Percentiles rank a stretch among this genome's conserved stretches.
Evolutionary conservation across 2,329 filamentous ascomycete species (phyloP).

Genomic region (Penicillium sp.): DNA sequence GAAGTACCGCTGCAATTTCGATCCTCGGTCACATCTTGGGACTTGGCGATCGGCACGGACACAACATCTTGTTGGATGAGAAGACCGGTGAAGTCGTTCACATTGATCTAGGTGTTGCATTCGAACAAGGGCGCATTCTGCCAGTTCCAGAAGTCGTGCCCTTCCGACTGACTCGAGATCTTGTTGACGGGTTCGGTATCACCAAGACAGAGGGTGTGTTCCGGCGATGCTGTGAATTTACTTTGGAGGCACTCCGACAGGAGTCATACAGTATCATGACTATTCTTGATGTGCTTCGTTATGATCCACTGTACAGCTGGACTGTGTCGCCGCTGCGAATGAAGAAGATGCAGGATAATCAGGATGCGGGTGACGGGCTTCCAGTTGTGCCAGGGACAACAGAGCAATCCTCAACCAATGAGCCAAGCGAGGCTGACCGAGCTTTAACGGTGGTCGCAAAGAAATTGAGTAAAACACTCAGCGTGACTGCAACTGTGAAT

Average conservation of each 20-base stretch:
- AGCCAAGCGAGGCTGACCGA: constrained; percentile 80
- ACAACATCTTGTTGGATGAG: constrained; percentile 92
- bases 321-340: constrained; percentile 73
- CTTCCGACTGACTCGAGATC: constrained; percentile 89
- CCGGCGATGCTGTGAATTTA: constrained; percentile 97
- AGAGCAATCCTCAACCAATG: constrained; percentile 48
- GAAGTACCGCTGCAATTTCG: constrained; percentile 90
- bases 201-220: constrained; percentile 95
- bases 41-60: constrained; percentile 89
- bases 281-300: constrained; percentile 94
- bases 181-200: constrained; percentile 96
- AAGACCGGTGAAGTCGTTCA: constrained; percentile 92
- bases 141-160: constrained; percentile 94
- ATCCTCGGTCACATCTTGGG: constrained; percentile 93
- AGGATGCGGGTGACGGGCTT: constrained; percentile 45
- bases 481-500: constrained; percentile 92
- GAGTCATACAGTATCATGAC: constrained; percentile 99
- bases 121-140: constrained; percentile 93
- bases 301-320: constrained; percentile 96
- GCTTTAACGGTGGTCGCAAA: constrained; percentile 92
- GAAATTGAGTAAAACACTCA: constrained; percentile 92
- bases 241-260: constrained; percentile 88
- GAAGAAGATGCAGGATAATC: constrained; percentile 64
- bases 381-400: constrained; percentile 32
- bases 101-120: constrained; percentile 95